Conservation (phyloP, 2,329 filamentous ascomycete species). For the Metarhizium robertsii region DNA sequence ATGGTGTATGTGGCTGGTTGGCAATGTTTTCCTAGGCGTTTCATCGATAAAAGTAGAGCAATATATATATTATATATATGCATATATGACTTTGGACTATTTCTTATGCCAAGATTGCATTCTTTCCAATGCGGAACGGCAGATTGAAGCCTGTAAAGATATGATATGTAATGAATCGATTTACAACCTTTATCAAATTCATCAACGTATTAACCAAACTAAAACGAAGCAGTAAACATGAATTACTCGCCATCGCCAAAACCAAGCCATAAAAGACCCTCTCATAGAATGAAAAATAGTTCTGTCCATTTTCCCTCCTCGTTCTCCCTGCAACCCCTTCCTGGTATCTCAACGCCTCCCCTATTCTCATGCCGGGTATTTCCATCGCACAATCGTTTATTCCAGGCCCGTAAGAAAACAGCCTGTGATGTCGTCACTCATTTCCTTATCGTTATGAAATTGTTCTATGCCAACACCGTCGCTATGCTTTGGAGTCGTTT, state of each 20-base stretch:
- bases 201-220: neutral
- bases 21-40: neutral
- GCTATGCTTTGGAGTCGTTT: slow-evolving; percentile 3
- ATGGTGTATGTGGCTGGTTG: neutral
- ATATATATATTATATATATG: neutral
- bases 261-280: neutral
- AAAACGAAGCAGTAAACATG: neutral
- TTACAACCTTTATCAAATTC: neutral
- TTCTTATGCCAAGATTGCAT: neutral
- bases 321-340: neutral
- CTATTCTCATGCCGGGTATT: neutral
- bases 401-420: neutral
- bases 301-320: neutral
- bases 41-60: neutral
- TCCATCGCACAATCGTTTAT: slow-evolving; percentile 1
- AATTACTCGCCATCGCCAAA: neutral
- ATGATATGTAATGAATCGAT: neutral
- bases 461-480: slow-evolving; percentile 7
- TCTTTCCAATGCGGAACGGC: neutral
- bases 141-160: neutral
- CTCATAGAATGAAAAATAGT: neutral
- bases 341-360: neutral
- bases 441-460: neutral
- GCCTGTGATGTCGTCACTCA: neutral
- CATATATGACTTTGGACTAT: neutral